phyloP scores from a whole-genome alignment of 2,329 filamentous ascomycete species.

The Exophiala xenobiotica region DNA sequence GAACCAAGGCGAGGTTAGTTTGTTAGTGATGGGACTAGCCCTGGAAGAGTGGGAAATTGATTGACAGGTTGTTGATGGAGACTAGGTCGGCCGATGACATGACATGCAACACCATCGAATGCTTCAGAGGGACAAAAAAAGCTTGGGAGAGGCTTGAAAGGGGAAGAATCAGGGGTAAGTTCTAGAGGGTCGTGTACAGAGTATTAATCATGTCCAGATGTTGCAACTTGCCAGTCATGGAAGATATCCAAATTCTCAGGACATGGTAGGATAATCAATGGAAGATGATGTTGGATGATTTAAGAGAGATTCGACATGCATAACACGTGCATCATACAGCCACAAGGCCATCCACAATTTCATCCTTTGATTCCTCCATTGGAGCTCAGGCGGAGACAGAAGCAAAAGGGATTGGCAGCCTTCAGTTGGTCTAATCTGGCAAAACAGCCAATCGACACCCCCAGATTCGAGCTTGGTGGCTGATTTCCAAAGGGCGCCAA shows the following conservation, averaged over 20 bases:
- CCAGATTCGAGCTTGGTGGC: background rate
- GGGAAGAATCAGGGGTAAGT: background rate
- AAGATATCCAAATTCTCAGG: background rate
- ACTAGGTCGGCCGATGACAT: background rate
- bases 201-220: background rate
- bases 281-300: background rate
- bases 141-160: background rate
- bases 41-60: background rate
- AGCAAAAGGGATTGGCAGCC: slow-evolving; percentile 2
- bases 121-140: background rate
- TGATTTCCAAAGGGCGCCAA: background rate
- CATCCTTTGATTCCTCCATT: background rate
- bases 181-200: background rate
- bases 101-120: background rate
- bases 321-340: background rate
- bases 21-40: background rate
- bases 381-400: background rate
- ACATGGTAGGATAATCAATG: background rate
- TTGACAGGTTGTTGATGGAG: background rate
- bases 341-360: background rate
- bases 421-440: background rate
- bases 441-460: background rate
- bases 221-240: no score
- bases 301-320: slow-evolving; percentile 1
- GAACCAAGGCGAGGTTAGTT: no score